Evolutionary conservation across 2,329 filamentous ascomycete species (phyloP).

Genomic region (Cryphonectria carpinicola): DNA sequence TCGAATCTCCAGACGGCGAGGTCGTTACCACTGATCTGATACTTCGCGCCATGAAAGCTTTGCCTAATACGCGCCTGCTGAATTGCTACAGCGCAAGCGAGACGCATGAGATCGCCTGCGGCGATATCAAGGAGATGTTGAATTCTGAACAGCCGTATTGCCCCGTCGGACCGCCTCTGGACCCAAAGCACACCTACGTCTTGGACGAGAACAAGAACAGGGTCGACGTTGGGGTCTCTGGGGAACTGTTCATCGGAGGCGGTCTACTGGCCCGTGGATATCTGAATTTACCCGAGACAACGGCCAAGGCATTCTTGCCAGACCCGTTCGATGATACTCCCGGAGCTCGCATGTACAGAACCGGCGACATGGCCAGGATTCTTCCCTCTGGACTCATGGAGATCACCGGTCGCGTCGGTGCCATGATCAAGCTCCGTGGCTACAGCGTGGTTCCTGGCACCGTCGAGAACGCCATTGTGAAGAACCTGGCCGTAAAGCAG

Average conservation of each 20-base stretch:
- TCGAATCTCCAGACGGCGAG: slow-evolving; percentile 59
- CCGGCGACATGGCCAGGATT: slow-evolving; percentile 71
- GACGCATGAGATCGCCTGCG: slow-evolving; percentile 79
- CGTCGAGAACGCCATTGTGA: slow-evolving; percentile 73
- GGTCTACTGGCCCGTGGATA: slow-evolving; percentile 74
- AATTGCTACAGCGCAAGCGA: slow-evolving; percentile 85
- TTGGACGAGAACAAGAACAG: slow-evolving; percentile 69
- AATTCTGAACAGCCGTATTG: slow-evolving; percentile 67
- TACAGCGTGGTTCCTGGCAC: slow-evolving; percentile 79
- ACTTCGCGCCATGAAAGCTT: slow-evolving; percentile 66
- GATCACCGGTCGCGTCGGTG: slow-evolving; percentile 75
- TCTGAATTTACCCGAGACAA: slow-evolving; percentile 78
- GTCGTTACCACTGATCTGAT: slow-evolving; percentile 80
- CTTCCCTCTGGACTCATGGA: slow-evolving; percentile 71
- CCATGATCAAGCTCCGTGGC: slow-evolving; percentile 81
- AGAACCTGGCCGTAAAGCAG: slow-evolving; percentile 66
- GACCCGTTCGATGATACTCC: slow-evolving; percentile 65
- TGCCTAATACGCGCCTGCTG: slow-evolving; percentile 71
- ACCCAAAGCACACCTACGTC: slow-evolving; percentile 72
- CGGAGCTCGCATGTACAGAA: slow-evolving; percentile 73
- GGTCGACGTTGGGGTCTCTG: slow-evolving; percentile 64
- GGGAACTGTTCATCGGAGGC: slow-evolving; percentile 80
- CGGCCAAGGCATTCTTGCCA: slow-evolving; percentile 70
- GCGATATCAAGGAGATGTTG: slow-evolving; percentile 72
- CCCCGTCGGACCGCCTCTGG: slow-evolving; percentile 72